Percentiles rank a stretch among this genome's conserved stretches.
Evolutionary conservation across 768 basidiomycete genomes (phyloP).

Genomic region (Clathrus columnatus): DNA sequence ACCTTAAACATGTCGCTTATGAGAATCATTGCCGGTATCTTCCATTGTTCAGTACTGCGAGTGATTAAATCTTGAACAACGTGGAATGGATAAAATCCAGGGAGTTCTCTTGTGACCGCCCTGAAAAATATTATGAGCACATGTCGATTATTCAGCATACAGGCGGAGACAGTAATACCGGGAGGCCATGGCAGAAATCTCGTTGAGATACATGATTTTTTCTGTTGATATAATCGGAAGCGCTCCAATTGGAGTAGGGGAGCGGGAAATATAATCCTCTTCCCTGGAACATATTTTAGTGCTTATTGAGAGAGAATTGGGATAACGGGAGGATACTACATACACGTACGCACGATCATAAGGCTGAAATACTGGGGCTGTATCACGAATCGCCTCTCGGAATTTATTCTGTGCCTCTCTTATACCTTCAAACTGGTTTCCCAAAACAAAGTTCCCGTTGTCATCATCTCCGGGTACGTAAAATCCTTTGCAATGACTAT

Average conservation of each 20-base stretch:
- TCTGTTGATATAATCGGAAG: neutral
- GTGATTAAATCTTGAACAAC: slow-evolving; percentile 5
- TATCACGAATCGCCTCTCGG: slow-evolving; percentile 36
- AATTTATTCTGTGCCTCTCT: slow-evolving; percentile 42
- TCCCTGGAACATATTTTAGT: neutral
- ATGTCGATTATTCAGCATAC: neutral
- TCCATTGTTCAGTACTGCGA: slow-evolving; percentile 9
- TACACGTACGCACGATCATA: slow-evolving; percentile 24
- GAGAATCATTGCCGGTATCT: slow-evolving; percentile 34
- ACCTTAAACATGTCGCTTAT: slow-evolving; percentile 32
- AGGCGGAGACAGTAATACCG: slow-evolving; percentile 24
- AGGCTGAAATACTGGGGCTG: slow-evolving; percentile 52
- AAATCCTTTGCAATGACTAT: slow-evolving; percentile 38
- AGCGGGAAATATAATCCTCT: no score
- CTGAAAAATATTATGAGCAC: neutral
- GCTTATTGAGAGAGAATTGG: neutral
- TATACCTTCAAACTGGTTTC: slow-evolving; percentile 30
- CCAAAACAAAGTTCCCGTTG: neutral
- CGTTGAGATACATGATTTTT: slow-evolving; percentile 38
- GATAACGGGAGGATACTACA: neutral
- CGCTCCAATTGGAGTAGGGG: neutral
- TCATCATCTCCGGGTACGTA: no score
- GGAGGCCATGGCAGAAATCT: slow-evolving; percentile 39
- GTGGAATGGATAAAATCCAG: slow-evolving; percentile 5
- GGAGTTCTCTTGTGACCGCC: slow-evolving; percentile 4